Base-by-base conservation (phyloP, 345 rosid genomes). In the Gossypioides kirkii region DNA sequence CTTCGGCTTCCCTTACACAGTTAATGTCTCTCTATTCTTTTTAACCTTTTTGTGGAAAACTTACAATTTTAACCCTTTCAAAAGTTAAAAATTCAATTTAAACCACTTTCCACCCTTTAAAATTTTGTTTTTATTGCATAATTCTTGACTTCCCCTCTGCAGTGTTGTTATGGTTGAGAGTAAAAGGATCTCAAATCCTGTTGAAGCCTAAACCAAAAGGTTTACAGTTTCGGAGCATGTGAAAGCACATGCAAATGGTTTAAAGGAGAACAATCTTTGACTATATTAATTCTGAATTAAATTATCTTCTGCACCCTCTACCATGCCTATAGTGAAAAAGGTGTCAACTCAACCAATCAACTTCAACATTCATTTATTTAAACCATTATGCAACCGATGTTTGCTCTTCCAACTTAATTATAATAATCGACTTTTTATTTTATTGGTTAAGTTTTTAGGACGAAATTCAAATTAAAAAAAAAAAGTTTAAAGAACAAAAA, bases 171-270 rank as follows among this genome's bases (percentile, higher is more conserved):
- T 17, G 20, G 5, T 17, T 17, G 25, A 54, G 1, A 54, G 7
- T 6, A 53, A 54, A 54, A 9, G 25, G 12, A 54, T 54, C 8
- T 55, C 5, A 8, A 5, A 55, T 18, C 26, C 11, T 56, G 6
- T 22, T 56, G 14, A 23, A 22, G 32, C 28, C 2, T 56, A 56
- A 10, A 22, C 16, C 1, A 56, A 1, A 4, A 1, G 14, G 4
- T 22, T 18, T 56, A 16, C 66, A 14, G 18, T 43, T 61, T 61
- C 17, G 22, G 10, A n/a, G 63, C 63, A 59, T 26, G 63, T 26
- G 67, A n/a, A 62, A 18, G 67, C 67, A 62, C 67, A 62, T 38
- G 47, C 12, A 62, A 62, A 62, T 62, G 25, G 38, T 62, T n/a
- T 25, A 26, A 62, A 38, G 47, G 22, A 59, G 25, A 38, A n/a